Percentiles rank a stretch among this genome's conserved stretches.
phyloP scores from a whole-genome alignment of 768 basidiomycete genomes.

The Clitopilus passeckerianus region DNA sequence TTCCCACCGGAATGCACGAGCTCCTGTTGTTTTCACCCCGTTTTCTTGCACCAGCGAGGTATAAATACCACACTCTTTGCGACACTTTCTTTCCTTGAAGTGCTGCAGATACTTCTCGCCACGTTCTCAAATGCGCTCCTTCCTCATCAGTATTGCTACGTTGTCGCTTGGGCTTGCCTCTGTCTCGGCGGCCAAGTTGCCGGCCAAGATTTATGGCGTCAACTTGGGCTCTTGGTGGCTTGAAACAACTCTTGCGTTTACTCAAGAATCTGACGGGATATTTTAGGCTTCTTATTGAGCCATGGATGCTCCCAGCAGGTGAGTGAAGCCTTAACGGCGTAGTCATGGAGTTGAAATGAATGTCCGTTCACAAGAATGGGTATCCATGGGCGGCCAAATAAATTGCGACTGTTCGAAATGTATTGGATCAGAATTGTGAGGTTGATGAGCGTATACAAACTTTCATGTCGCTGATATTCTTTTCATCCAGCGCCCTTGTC shows the following conservation, averaged over 20 bases:
- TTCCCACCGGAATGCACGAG: background rate
- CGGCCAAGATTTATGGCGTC: conserved; percentile 20
- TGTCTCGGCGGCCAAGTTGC: conserved; percentile 5
- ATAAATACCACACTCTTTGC: background rate
- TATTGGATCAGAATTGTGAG: conserved; percentile 63
- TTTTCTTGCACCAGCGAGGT: background rate
- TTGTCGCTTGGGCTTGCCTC: background rate
- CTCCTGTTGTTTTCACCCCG: background rate
- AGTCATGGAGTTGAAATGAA: background rate
- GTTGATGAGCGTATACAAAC: background rate
- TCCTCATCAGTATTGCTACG: conserved; percentile 5
- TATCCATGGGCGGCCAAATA: conserved; percentile 63
- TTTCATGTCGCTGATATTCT: background rate
- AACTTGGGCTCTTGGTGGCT: conserved; percentile 34
- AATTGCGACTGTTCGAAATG: conserved; percentile 60
- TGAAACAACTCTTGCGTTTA: background rate
- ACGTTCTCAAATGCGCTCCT: conserved; percentile 1
- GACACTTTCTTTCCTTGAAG: no score
- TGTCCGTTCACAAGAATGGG: conserved; percentile 47
- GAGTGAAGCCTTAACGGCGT: background rate
- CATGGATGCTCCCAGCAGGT: conserved; percentile 83
- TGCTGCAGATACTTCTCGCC: no score
- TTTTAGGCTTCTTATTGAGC: conserved; percentile 64
- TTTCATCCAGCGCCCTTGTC: conserved; percentile 48
- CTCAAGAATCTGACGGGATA: background rate